A percentile compares a stretch with the other conserved stretches of the same genome.
Evolutionary conservation across 306 rosid species (phyloP).

Genomic region (Purshia tridentata): DNA sequence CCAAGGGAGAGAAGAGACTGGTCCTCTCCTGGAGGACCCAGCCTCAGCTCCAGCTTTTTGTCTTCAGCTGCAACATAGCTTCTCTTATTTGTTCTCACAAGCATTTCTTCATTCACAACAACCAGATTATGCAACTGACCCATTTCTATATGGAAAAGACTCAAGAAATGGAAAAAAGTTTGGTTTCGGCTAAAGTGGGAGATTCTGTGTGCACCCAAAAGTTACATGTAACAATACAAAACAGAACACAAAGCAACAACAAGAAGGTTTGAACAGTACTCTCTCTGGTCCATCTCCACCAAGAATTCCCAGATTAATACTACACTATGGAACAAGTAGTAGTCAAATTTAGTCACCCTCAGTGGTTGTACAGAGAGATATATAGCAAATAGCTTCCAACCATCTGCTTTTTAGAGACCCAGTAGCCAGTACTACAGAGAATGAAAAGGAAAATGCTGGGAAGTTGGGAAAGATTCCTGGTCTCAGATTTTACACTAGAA

Average conservation of each 20-base stretch:
- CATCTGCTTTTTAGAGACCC: conserved; percentile 7
- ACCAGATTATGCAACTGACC: conserved; percentile 23
- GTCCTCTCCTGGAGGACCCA: conserved; percentile 42
- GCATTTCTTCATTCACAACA: conserved; percentile 14
- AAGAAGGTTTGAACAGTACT: no score
- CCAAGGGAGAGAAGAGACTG: conserved; percentile 18
- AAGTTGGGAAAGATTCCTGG: conserved; percentile 16
- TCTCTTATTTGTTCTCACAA: conserved; percentile 25
- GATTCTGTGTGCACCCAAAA: not conserved
- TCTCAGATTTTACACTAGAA: conserved; percentile 16
- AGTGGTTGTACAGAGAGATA: not conserved
- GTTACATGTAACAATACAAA: not conserved
- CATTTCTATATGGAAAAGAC: not conserved
- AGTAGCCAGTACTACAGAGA: no score
- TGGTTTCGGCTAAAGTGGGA: not conserved
- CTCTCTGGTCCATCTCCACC: no score
- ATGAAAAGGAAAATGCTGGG: conserved; percentile 9
- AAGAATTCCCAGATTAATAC: no score
- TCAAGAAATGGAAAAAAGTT: not conserved
- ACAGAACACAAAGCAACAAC: not conserved
- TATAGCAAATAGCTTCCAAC: conserved; percentile 16
- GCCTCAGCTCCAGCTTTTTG: conserved; percentile 41
- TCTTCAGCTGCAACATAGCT: conserved; percentile 29
- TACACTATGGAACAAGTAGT: no score
- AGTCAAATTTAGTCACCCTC: no score